Percentiles rank a stretch among this genome's conserved stretches.
These are phyloP conservation scores for Aspergillus avenaceus DNA, from an alignment of 495 filamentous ascomycete species.

Conservation along the genomic window DNA sequence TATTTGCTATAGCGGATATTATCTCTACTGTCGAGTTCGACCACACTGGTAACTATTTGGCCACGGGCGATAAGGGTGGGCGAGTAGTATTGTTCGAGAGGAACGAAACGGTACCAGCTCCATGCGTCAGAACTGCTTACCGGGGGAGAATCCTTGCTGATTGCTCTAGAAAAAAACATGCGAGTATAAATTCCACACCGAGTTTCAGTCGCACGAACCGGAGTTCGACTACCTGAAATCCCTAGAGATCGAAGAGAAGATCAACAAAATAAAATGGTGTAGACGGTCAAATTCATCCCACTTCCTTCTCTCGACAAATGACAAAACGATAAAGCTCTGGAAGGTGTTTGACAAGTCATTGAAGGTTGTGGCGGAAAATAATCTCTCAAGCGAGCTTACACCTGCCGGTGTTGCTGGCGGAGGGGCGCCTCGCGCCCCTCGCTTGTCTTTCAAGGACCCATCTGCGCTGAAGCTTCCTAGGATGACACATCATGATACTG, in stretches of 20 bases:
- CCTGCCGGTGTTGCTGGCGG: conserved; percentile 72
- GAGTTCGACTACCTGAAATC: conserved; percentile 99
- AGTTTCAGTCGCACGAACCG: conserved; percentile 98
- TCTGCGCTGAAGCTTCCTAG: conserved; percentile 85
- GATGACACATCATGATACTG: conserved; percentile 96
- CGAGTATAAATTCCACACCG: conserved; percentile 99
- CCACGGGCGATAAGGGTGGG: conserved; percentile 96
- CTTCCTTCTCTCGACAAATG: conserved; percentile 96
- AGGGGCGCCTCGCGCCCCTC: conserved; percentile 67
- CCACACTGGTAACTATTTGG: conserved; percentile 96
- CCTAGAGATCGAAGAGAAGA: conserved; percentile 99
- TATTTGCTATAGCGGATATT: conserved; percentile 72
- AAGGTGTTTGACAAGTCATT: conserved; percentile 99
- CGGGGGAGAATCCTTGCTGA: conserved; percentile 14
- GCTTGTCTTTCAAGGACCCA: conserved; percentile 72
- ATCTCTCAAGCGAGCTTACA: conserved; percentile 90
- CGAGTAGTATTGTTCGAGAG: conserved; percentile 95
- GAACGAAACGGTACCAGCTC: conserved; percentile 76
- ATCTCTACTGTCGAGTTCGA: conserved; percentile 99
- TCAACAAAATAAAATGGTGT: conserved; percentile 99
- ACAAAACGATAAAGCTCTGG: conserved; percentile 99
- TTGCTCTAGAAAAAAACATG: conserved; percentile 95
- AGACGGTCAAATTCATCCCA: conserved; percentile 96
- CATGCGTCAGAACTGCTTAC: conserved; percentile 4
- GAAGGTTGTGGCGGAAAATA: conserved; percentile 98